phyloP scores from a whole-genome alignment of 768 basidiomycete species.

The Kwoniella shandongensis region DNA sequence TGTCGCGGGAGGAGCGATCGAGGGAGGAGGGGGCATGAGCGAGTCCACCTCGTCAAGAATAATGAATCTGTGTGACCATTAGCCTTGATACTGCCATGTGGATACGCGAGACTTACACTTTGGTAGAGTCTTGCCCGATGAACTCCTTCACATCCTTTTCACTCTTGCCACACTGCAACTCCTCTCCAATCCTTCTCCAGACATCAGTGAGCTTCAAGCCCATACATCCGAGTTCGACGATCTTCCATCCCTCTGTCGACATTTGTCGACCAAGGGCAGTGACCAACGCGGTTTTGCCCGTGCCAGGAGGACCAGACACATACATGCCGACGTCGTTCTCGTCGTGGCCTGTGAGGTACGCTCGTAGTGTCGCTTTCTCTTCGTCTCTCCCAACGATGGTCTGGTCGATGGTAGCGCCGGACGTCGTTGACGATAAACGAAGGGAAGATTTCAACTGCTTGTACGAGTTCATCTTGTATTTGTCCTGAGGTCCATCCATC shows the following conservation, averaged over 20 bases:
- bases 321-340: conserved; percentile 57
- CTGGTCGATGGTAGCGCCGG: conserved; percentile 17
- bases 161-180: conserved; percentile 38
- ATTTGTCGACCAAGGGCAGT: conserved; percentile 42
- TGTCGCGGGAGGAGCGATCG: conserved; percentile 35
- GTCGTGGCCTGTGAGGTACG: conserved; percentile 32
- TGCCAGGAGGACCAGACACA: conserved; percentile 89
- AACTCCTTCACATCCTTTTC: conserved; percentile 29
- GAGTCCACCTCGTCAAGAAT: conserved; percentile 55
- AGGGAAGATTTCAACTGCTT: conserved; percentile 48
- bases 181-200: conserved; percentile 46
- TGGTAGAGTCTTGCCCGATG: conserved; percentile 1
- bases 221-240: conserved; percentile 52
- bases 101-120: conserved; percentile 7
- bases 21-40: conserved; percentile 46
- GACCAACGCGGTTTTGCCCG: conserved; percentile 63
- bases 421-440: conserved; percentile 36
- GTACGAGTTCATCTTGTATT: conserved; percentile 40
- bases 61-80: conserved; percentile 36
- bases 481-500: conserved; percentile 6
- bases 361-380: conserved; percentile 37
- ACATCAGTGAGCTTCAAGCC: conserved; percentile 46
- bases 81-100: background rate
- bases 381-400: conserved; percentile 47
- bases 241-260: conserved; percentile 32